Conservation (phyloP, 2,329 filamentous ascomycete genomes). For the Claviceps sp. region DNA sequence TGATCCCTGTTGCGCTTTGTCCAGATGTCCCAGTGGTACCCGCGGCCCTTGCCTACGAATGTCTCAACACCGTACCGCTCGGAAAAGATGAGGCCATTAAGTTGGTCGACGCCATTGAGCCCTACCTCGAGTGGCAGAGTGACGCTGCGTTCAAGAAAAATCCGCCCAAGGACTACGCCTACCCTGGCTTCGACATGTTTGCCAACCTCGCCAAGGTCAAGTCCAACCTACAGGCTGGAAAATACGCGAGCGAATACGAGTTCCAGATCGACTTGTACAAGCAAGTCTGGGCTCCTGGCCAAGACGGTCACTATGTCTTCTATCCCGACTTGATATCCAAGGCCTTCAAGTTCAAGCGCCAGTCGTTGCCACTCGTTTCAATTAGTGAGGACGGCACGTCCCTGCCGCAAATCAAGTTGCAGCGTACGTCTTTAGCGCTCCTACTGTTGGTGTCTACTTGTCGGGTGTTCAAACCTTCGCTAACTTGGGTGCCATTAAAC, state of each 20-base stretch:
- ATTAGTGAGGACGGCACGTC: conserved; percentile 18
- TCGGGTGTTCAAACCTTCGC: neutral
- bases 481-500: neutral
- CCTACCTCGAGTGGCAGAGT: conserved; percentile 34
- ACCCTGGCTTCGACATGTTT: conserved; percentile 34
- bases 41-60: conserved; percentile 23
- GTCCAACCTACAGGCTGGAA: conserved; percentile 24
- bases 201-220: conserved; percentile 31
- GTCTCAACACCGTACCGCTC: conserved; percentile 26
- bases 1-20: neutral
- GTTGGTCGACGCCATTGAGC: conserved; percentile 24
- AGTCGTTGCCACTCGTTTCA: conserved; percentile 24
- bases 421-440: conserved; percentile 5
- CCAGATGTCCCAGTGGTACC: conserved; percentile 19
- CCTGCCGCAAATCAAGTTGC: conserved; percentile 11
- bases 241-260: conserved; percentile 38
- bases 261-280: conserved; percentile 41
- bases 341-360: conserved; percentile 7
- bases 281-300: conserved; percentile 33
- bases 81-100: conserved; percentile 19
- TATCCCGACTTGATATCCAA: conserved; percentile 7
- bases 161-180: conserved; percentile 36
- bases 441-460: too few species aligned
- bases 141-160: conserved; percentile 34
- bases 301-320: conserved; percentile 49